Evolutionary conservation across 164 flowering plant species (phyloP).

Genomic region (Pachysandra terminalis): DNA sequence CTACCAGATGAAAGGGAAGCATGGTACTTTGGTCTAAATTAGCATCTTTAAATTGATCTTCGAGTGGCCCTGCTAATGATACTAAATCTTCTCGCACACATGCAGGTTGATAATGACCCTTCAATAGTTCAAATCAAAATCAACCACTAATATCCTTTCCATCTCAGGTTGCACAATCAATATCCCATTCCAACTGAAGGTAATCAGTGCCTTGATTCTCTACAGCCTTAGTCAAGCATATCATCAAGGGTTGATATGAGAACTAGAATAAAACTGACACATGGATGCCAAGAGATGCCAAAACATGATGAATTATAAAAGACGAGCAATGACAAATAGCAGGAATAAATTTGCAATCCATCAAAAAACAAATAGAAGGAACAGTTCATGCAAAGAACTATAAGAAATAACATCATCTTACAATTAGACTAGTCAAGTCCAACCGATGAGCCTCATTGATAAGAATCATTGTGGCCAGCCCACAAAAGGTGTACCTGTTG

Average conservation of each 20-base stretch:
- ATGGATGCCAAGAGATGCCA: neutral
- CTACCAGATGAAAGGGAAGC: too few relatives aligned
- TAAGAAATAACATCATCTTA: conserved; percentile 39
- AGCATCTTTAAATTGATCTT: too few relatives aligned
- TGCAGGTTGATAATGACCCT: too few relatives aligned
- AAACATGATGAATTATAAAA: neutral
- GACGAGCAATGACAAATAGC: neutral
- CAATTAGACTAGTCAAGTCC: conserved; percentile 70
- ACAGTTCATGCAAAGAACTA: conserved; percentile 3
- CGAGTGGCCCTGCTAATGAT: too few relatives aligned
- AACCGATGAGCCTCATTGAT: conserved; percentile 72
- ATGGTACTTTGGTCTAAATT: too few relatives aligned
- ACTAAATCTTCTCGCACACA: too few relatives aligned
- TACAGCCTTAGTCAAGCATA: neutral
- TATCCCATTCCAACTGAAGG: too few relatives aligned
- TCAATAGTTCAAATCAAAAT: too few relatives aligned
- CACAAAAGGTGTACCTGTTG: conserved; percentile 88
- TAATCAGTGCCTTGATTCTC: too few relatives aligned
- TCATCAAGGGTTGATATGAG: neutral
- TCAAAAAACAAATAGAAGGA: neutral
- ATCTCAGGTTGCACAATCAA: too few relatives aligned
- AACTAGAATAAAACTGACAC: neutral
- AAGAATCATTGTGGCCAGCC: conserved; percentile 82
- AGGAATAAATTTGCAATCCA: neutral
- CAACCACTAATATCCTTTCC: too few relatives aligned